Base-by-base conservation (phyloP, 345 rosid genomes). In the Excoecaria agallocha region DNA sequence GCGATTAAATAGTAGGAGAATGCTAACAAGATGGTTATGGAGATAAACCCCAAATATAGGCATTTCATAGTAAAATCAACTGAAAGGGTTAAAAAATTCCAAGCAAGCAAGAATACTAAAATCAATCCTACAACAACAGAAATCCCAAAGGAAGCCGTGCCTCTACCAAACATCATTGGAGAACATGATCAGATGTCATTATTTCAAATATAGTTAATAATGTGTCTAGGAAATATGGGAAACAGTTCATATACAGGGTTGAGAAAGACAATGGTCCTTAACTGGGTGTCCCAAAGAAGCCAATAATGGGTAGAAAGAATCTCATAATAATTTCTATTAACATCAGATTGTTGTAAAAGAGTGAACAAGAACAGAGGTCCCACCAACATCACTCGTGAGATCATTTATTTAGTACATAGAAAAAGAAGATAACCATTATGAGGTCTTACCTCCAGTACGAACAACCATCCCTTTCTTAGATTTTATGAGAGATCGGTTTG, bases 401-500 rank as follows among this genome's bases (percentile, higher is more conserved):
- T 30, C 17, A 69, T 39, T 10, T 3, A 56, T 22, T 15, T 30
- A 19, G 25, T 37, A 30, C 6, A 43, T 43, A 43, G 49, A 12
- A 41, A 17, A 35, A 65, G 24, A 41, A 68, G 19, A 19, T 12
- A 70, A 19, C 6, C 30, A 73, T 19, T 25, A 19, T 37, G 70
- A 57, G 73, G 22, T 60, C 4, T 79, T 85, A 91, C 99, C 99
- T 85, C 72, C 80, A 71, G 74, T 87, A 49, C 81, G 88, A 69
- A 60, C 37, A 80, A 80, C 84, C 58, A 49, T 71, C 52, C 85
- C 85, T 75, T 86, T 90, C 79, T 81, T 90, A n/a, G 88, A 75
- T 80, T 84, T 90, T 52, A 79, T 39, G 30, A 75, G 77, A 55
- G 89, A 82, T 75, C 85, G 96, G 60, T 79, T 77, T 65, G 73